Conservation (phyloP, 169 alveolate species). For the Plasmodium relictum region DNA sequence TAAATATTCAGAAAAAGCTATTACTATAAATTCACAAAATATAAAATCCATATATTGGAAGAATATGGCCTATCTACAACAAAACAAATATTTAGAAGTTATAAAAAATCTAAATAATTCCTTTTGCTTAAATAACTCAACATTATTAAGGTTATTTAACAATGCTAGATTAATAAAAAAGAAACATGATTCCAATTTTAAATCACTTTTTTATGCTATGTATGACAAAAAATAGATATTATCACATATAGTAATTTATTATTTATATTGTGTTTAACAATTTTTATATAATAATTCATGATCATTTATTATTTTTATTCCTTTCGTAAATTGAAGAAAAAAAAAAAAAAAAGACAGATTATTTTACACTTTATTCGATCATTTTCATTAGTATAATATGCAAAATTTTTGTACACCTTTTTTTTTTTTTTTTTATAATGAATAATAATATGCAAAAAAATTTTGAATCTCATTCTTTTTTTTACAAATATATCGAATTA, state of each 20-base stretch:
- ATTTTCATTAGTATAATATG: too few species aligned
- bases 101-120: conserved; percentile 70
- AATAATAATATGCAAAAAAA: too few species aligned
- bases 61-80: conserved; percentile 63
- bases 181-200: conserved; percentile 54
- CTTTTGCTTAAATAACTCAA: conserved; percentile 52
- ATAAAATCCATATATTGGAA: conserved; percentile 74
- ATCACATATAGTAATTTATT: neutral
- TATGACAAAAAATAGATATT: conserved; percentile 40
- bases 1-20: conserved; percentile 60
- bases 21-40: conserved; percentile 56
- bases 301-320: neutral
- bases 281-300: too few species aligned
- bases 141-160: conserved; percentile 53
- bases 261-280: too few species aligned
- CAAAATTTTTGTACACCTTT: too few species aligned
- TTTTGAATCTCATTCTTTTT: too few species aligned
- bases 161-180: conserved; percentile 65
- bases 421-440: too few species aligned
- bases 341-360: too few species aligned
- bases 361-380: too few species aligned
- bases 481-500: too few species aligned
- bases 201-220: conserved; percentile 75
- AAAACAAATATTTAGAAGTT: conserved; percentile 60
- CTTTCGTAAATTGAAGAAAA: too few species aligned